Evolutionary conservation across 768 basidiomycete genomes (phyloP), one percentile per base, ranked within the genome.

Genomic region (Coprinopsis cinerea): DNA sequence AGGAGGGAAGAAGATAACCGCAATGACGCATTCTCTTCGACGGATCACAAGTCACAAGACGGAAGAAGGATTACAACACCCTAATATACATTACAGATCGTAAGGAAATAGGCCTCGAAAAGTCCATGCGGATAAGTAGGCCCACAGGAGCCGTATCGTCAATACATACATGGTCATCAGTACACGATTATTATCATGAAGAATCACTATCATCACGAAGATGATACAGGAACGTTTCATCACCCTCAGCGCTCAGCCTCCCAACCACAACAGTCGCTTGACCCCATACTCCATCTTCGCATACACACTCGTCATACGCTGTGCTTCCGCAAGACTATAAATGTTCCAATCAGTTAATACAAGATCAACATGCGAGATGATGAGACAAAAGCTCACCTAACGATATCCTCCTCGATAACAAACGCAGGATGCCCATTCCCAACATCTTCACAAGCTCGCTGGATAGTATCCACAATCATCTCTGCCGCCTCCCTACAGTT

Each of bases 251-350:
- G n/a, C n/a, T 66, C 53, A 89, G 55, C 85, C 77, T 43, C 90
- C 88, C 42, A 95, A 66, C 92, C 92, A 95, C 52, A 95, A 66
- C 61, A 95, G 68, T 55, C 92, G 74, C 74, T 94, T 97, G 44
- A 96, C 75, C 0, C 89, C 90, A 63, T 95, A 92, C 61, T 96
- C 93, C 81, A 95, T 86, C 69, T 92, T 92, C 13, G 92, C 81
- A 64, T 90, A 88, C 56, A 94, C 73, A 53, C 83, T 88, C 2
- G 91, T 96, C 72, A 85, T 83, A 47, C 80, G 76, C 63, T 86
- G 83, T 1, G 94, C 94, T 57, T 96, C 91, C 5, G 77, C 75
- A 56, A 93, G 63, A 58, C 91, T 93, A 51, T 32, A 51, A 32
- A 48, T 22, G n/a, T 41, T 20, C 6, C 17, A 46, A 49, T 55